A percentile compares a stretch with the other conserved stretches of the same genome.
Conservation (phyloP, 352 stramenopile species). For the Peronosclerospora sorghi region DNA sequence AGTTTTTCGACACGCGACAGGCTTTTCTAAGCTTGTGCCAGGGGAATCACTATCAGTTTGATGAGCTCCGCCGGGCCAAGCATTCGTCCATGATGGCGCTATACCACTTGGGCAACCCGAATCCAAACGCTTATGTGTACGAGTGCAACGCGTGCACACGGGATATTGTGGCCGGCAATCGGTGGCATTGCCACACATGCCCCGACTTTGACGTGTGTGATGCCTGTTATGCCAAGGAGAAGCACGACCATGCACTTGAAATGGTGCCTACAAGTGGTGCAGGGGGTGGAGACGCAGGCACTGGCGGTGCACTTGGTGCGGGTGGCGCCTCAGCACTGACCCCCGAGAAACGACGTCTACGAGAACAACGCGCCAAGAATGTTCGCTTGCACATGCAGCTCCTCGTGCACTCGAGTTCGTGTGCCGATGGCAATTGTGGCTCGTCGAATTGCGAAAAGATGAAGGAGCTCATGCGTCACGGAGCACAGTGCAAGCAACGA, state of each 20-base stretch:
- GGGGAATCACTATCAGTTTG: conserved; percentile 98
- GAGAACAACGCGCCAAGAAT: conserved; percentile 87
- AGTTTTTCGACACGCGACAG: conserved; percentile 94
- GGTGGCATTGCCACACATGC: conserved; percentile 85
- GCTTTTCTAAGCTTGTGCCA: conserved; percentile 96
- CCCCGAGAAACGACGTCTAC: conserved; percentile 50
- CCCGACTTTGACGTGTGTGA: conserved; percentile 87
- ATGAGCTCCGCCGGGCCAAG: conserved; percentile 96
- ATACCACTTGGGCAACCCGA: conserved; percentile 96
- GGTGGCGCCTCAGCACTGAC: conserved; percentile 26
- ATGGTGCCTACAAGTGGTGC: conserved; percentile 66
- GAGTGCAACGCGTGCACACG: conserved; percentile 78
- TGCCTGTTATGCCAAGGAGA: conserved; percentile 75
- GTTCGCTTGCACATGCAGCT: conserved; percentile 97
- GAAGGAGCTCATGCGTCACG: conserved; percentile 96
- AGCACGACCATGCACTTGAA: conserved; percentile 68
- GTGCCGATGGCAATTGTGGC: conserved; percentile 85
- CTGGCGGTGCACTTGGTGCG: conserved; percentile 9
- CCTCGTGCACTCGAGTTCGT: conserved; percentile 93
- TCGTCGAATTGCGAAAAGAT: conserved; percentile 98
- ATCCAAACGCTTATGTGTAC: conserved; percentile 80
- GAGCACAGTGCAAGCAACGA: conserved; percentile 87
- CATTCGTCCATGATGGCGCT: conserved; percentile 99
- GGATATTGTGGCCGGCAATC: conserved; percentile 75
- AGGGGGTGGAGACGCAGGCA: conserved; percentile 1